phyloP scores from a whole-genome alignment of 345 rosid species.

The Eucalyptus erythrocorys region DNA sequence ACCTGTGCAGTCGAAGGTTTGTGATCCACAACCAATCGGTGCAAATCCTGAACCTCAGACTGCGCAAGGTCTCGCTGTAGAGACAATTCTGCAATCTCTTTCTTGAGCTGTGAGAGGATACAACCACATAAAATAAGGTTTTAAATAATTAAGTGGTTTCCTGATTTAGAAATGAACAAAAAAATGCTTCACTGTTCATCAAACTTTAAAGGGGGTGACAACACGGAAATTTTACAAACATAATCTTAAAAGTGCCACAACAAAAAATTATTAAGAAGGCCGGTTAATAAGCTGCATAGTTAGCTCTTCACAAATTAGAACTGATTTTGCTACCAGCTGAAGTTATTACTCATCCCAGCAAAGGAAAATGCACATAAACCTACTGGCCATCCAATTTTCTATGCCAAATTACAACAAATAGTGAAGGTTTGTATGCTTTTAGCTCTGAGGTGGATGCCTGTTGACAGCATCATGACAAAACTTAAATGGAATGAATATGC shows the following conservation, averaged over 20 bases:
- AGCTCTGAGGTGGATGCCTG: not conserved
- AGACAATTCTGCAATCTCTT: conserved; percentile 41
- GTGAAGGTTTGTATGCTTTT: not conserved
- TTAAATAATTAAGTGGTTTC: not conserved
- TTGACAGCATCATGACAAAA: not conserved
- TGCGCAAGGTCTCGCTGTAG: conserved; percentile 40
- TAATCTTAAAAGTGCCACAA: not conserved
- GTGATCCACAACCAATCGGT: conserved; percentile 17
- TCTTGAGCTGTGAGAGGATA: conserved; percentile 42
- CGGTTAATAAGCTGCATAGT: not conserved
- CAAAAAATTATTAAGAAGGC: not conserved
- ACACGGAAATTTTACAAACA: not conserved
- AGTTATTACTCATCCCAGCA: not conserved
- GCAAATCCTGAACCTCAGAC: conserved; percentile 54
- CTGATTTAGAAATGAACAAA: not conserved
- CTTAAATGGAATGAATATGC: not conserved
- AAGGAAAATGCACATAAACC: not conserved
- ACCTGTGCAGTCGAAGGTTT: conserved; percentile 17
- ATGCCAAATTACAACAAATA: not conserved
- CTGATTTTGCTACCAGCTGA: not conserved
- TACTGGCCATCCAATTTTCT: not conserved
- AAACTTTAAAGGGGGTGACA: not conserved
- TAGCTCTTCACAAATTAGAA: not conserved
- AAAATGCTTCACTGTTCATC: not conserved
- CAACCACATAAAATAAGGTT: not conserved